Evolutionary conservation across 1,284 basidiomycete genomes (phyloP).

Genomic region (Apiotrichum domesticum): DNA sequence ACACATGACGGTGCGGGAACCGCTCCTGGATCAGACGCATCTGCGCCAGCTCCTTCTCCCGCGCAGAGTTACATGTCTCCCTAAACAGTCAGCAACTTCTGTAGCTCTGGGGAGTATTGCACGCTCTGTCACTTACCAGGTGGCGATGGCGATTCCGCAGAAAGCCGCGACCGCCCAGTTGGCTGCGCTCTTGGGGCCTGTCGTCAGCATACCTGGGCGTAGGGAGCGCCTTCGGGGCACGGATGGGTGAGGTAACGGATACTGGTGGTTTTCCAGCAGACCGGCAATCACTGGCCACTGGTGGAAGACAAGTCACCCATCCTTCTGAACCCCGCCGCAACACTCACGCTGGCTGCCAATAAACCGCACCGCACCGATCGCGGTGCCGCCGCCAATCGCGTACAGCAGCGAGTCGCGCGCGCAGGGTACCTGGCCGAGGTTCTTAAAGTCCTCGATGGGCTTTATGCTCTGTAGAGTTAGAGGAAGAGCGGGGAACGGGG

Average conservation of each 20-base stretch:
- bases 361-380: conserved; percentile 39
- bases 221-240: no score
- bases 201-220: conserved; percentile 2
- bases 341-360: conserved; percentile 38
- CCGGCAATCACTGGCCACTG: no score
- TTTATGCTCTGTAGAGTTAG: conserved; percentile 7
- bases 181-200: conserved; percentile 14
- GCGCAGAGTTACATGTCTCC: not conserved
- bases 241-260: no score
- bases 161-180: conserved; percentile 44
- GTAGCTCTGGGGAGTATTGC: no score
- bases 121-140: conserved; percentile 39
- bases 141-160: conserved; percentile 29
- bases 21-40: conserved; percentile 43
- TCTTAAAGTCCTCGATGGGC: conserved; percentile 21
- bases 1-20: conserved; percentile 44
- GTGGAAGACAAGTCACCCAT: no score
- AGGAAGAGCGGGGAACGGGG: no score
- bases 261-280: no score
- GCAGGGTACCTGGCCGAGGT: conserved; percentile 39
- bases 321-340: no score
- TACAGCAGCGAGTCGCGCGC: conserved; percentile 41
- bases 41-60: conserved; percentile 31
- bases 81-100: not conserved
- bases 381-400: conserved; percentile 42